Evolutionary conservation across 768 basidiomycete genomes (phyloP), one percentile per base, ranked within the genome.

Genomic region (Phanerochaete sordida): DNA sequence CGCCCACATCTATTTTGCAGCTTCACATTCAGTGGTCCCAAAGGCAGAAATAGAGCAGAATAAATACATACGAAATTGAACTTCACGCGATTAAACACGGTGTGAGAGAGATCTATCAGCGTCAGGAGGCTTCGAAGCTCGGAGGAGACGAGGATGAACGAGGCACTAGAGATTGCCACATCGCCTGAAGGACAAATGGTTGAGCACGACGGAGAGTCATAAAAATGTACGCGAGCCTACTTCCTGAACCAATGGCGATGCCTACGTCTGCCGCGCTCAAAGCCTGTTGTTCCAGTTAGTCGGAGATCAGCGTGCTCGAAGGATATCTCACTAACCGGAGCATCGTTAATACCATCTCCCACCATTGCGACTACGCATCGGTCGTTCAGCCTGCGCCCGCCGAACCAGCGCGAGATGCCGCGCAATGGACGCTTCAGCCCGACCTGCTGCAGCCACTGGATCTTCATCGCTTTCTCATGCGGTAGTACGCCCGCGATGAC

Each of bases 401-500:
- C 60, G 12, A 72, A 59, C 19, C 71, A 30, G n/a, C 58, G 67
- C 12, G 63, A 63, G 70, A 71, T 70, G 56, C 70, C 73, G 19
- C 71, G 69, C 23, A 55, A 26, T 8, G 63, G 63, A 33, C 76
- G 73, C 73, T 70, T 81, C 67, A 62, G 64, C 35, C 74, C 76
- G 15, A 73, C 67, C 50, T 70, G 69, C 62, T 86, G 85, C 16
- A 88, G 71, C 80, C 81, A 81, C 60, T 76, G 75, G 3, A 88
- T 77, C 64, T 85, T 85, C 65, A 85, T 78, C 0, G 86, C 84
- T 77, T 95, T 95, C 65, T 90, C 87, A 46, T 91, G 86, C 2
- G 93, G 93, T 6, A 93, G 76, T 0, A 92, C 90, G 0, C 86
- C 89, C n/a, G 91, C 91, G 54, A 87, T 84, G 47, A 95, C 87